Evolutionary conservation across 352 stramenopile species (phyloP).

Genomic region (Phytophthora pluvialis): DNA sequence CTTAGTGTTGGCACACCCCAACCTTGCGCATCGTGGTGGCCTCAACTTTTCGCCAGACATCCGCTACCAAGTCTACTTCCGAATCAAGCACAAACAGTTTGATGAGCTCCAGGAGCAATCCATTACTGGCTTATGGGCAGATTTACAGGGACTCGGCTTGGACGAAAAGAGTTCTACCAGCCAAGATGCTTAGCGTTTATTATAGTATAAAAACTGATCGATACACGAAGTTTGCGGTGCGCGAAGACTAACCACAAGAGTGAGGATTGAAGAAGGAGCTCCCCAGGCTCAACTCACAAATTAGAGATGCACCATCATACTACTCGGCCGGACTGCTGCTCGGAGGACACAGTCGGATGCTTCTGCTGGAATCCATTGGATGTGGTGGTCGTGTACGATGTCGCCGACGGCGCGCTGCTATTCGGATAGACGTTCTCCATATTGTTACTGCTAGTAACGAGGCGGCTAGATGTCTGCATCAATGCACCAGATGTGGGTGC

Average conservation of each 20-base stretch:
- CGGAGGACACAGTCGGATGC: slow-evolving; percentile 26
- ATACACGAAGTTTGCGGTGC: slow-evolving; percentile 26
- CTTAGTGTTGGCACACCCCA: slow-evolving; percentile 77
- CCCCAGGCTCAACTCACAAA: slow-evolving; percentile 28
- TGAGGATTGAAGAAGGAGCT: slow-evolving; percentile 11
- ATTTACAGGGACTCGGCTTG: slow-evolving; percentile 58
- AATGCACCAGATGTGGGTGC: slow-evolving; percentile 19
- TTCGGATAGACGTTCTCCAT: slow-evolving; percentile 67
- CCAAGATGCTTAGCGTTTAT: slow-evolving; percentile 35
- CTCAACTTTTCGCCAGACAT: slow-evolving; percentile 87
- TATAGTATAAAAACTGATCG: slow-evolving; percentile 34
- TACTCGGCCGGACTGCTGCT: slow-evolving; percentile 49
- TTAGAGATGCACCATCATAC: slow-evolving; percentile 50
- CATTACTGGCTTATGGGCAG: slow-evolving; percentile 47
- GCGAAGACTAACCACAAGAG: slow-evolving; percentile 27
- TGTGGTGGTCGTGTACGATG: slow-evolving; percentile 22
- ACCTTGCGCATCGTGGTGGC: slow-evolving; percentile 73
- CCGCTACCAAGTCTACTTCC: slow-evolving; percentile 86
- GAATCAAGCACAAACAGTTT: slow-evolving; percentile 76
- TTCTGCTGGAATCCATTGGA: slow-evolving; percentile 33
- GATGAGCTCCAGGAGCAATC: slow-evolving; percentile 38
- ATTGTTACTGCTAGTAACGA: slow-evolving; percentile 29
- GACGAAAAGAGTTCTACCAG: slow-evolving; percentile 30
- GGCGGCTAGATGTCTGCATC: slow-evolving; percentile 21
- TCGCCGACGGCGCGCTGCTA: slow-evolving; percentile 17